Evolutionary conservation across 768 basidiomycete genomes (phyloP).

Genomic region (Lactarius vividus): DNA sequence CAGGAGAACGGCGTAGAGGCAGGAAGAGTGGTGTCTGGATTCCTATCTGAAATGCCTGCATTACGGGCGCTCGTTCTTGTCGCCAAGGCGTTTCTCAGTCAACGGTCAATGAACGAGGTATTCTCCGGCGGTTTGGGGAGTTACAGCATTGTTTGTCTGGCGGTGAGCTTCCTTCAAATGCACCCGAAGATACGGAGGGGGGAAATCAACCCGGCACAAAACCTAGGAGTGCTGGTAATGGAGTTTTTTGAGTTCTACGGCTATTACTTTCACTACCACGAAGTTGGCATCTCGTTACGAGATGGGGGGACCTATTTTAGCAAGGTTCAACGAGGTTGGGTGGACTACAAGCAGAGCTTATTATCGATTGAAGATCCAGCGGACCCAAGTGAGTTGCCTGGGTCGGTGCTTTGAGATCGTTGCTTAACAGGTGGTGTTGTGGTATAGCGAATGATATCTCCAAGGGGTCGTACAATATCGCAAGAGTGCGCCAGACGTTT

Average conservation of each 20-base stretch:
- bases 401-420: not conserved
- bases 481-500: slow-evolving; percentile 77
- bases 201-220: slow-evolving; percentile 83
- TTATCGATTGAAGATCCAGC: slow-evolving; percentile 93
- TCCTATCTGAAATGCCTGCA: slow-evolving; percentile 72
- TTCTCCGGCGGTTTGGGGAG: slow-evolving; percentile 93
- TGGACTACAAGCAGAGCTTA: slow-evolving; percentile 53
- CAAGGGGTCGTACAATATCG: slow-evolving; percentile 79
- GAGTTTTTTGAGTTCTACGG: slow-evolving; percentile 99
- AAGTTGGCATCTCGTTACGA: slow-evolving; percentile 84
- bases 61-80: slow-evolving; percentile 83
- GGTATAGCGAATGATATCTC: slow-evolving; percentile 88
- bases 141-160: slow-evolving; percentile 91
- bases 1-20: slow-evolving; percentile 81
- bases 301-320: slow-evolving; percentile 87
- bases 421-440: not conserved
- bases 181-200: slow-evolving; percentile 90
- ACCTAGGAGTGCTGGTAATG: slow-evolving; percentile 90
- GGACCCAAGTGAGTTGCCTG: slow-evolving; percentile 64
- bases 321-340: slow-evolving; percentile 83
- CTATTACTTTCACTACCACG: slow-evolving; percentile 84
- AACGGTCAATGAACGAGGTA: slow-evolving; percentile 97
- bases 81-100: slow-evolving; percentile 85
- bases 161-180: slow-evolving; percentile 93
- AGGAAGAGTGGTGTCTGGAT: slow-evolving; percentile 75